Evolutionary conservation across 2,329 filamentous ascomycete genomes (phyloP).

Genomic region (Lecanoromycetidae sp.): DNA sequence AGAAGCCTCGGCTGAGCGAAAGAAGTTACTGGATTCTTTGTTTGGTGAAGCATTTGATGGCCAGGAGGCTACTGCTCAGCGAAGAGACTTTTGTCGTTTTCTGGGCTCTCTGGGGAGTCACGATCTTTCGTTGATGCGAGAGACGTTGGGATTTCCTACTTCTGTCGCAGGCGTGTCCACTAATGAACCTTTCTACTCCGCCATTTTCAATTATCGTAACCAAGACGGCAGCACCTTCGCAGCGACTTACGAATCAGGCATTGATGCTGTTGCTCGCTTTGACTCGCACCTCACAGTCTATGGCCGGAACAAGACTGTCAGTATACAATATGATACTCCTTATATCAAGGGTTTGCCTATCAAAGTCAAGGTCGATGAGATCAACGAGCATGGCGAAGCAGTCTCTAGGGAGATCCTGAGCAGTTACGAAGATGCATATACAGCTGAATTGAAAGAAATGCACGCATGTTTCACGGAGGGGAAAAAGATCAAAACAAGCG

Average conservation of each 20-base stretch:
- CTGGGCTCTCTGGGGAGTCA: slow-evolving; percentile 36
- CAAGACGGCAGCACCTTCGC: slow-evolving; percentile 29
- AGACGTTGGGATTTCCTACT: slow-evolving; percentile 40
- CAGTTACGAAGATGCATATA: slow-evolving; percentile 29
- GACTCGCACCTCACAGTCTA: slow-evolving; percentile 36
- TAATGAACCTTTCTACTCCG: slow-evolving; percentile 32
- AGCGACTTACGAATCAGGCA: slow-evolving; percentile 46
- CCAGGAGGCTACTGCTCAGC: neutral
- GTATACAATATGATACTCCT: slow-evolving; percentile 45
- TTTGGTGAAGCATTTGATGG: neutral
- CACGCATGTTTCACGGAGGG: slow-evolving; percentile 26
- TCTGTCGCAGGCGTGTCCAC: slow-evolving; percentile 34
- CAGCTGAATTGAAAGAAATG: slow-evolving; percentile 27
- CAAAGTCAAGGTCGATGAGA: slow-evolving; percentile 31
- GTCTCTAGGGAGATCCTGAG: slow-evolving; percentile 22
- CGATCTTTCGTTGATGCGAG: slow-evolving; percentile 44
- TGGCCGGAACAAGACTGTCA: slow-evolving; percentile 41
- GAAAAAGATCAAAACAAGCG: slow-evolving; percentile 25
- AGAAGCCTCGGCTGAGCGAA: neutral
- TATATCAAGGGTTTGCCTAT: slow-evolving; percentile 46
- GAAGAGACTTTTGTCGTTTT: neutral
- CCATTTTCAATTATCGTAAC: slow-evolving; percentile 27
- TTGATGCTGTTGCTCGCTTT: slow-evolving; percentile 38
- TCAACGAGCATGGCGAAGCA: slow-evolving; percentile 18
- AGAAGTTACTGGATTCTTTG: neutral